Conservation (phyloP, 179 eudicot genomes). For the Monotropa hypopitys region DNA sequence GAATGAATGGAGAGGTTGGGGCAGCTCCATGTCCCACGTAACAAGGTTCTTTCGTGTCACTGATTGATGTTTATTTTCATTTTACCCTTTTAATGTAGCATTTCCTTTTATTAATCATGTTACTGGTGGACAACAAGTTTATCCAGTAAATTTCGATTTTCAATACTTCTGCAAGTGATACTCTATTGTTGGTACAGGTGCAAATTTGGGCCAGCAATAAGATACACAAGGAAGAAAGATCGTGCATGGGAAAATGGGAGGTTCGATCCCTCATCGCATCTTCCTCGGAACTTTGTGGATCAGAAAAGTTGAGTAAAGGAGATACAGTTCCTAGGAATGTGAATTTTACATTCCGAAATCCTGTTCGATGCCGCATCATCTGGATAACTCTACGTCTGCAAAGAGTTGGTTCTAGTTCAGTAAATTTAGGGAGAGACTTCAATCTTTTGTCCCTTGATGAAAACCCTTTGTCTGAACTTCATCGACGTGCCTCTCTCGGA, state of each 20-base stretch:
- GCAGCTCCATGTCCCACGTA: not conserved
- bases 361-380: conserved; percentile 74
- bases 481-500: conserved; percentile 72
- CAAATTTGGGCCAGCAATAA: conserved; percentile 96
- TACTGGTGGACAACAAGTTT: not conserved
- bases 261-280: conserved; percentile 47
- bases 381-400: conserved; percentile 72
- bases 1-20: not conserved
- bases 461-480: conserved; percentile 55
- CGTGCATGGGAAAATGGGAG: conserved; percentile 90
- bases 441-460: conserved; percentile 76
- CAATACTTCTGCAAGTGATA: not conserved
- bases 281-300: conserved; percentile 72
- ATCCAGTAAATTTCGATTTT: not conserved
- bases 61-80: not conserved
- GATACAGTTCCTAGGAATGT: conserved; percentile 52
- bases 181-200: conserved; percentile 35
- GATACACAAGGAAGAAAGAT: conserved; percentile 70
- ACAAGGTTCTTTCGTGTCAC: not conserved
- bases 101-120: not conserved
- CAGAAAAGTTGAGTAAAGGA: conserved; percentile 32
- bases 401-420: conserved; percentile 62
- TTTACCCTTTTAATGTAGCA: not conserved
- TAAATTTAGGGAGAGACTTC: conserved; percentile 50
- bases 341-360: conserved; percentile 56